Evolutionary conservation across 345 rosid species (phyloP).

Genomic region (Linum tenue): DNA sequence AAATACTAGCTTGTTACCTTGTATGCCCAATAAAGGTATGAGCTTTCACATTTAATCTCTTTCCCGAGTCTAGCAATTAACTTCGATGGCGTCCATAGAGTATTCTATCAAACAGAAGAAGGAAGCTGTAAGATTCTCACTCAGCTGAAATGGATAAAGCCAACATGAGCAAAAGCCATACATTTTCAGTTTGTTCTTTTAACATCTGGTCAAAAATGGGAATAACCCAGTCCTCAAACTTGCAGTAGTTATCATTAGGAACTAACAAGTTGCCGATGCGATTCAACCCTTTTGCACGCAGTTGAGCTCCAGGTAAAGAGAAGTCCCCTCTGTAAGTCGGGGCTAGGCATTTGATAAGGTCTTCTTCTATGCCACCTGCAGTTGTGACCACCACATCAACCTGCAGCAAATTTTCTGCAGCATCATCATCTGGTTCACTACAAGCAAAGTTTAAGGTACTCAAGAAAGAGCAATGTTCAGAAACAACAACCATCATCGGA

Average conservation of each 20-base stretch:
- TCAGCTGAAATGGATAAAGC: background rate
- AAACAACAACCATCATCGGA: too few relatives aligned
- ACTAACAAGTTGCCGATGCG: constrained; percentile 85
- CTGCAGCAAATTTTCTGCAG: constrained; percentile 25
- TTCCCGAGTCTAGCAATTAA: constrained; percentile 69
- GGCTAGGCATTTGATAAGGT: constrained; percentile 89
- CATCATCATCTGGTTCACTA: too few relatives aligned
- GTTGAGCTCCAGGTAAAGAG: constrained; percentile 59
- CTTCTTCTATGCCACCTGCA: constrained; percentile 96
- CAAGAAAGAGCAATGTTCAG: too few relatives aligned
- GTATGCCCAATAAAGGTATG: constrained; percentile 91
- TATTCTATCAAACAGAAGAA: constrained; percentile 28
- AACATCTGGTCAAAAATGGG: constrained; percentile 85
- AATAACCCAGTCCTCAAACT: constrained; percentile 92
- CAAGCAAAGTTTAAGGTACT: too few relatives aligned
- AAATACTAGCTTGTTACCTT: constrained; percentile 35
- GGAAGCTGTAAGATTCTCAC: background rate
- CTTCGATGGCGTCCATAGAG: constrained; percentile 87
- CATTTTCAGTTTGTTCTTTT: constrained; percentile 87
- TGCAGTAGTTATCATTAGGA: constrained; percentile 92
- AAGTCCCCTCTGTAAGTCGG: constrained; percentile 88
- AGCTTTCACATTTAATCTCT: constrained; percentile 74
- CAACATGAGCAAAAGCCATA: constrained; percentile 14
- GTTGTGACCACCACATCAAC: constrained; percentile 93
- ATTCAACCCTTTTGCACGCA: constrained; percentile 80